These are phyloP conservation scores for Pleomassaria siparia DNA, from an alignment of 2,329 filamentous ascomycete genomes.

Conservation along the genomic window DNA sequence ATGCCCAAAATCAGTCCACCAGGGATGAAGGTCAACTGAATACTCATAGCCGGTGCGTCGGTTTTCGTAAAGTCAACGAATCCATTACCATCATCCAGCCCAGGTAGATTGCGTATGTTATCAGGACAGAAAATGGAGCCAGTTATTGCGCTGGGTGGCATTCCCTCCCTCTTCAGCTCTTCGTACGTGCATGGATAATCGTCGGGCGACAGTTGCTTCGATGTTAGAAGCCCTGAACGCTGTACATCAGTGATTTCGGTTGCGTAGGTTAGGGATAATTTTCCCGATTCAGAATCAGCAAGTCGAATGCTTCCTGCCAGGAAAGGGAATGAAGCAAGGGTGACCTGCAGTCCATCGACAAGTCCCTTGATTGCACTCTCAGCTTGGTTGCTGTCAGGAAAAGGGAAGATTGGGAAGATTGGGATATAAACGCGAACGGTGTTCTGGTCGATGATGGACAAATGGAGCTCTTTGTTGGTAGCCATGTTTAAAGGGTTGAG, in stretches of 20 bases:
- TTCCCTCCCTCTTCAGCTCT: constrained; percentile 31
- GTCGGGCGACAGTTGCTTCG: constrained; percentile 25
- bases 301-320: constrained; percentile 34
- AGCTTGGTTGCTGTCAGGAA: constrained; percentile 27
- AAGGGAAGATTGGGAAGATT: constrained; percentile 34
- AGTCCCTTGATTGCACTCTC: constrained; percentile 31
- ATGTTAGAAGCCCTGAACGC: constrained; percentile 19
- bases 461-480: constrained; percentile 27
- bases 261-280: constrained; percentile 30
- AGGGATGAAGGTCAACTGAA: constrained; percentile 38
- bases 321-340: constrained; percentile 30
- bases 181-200: constrained; percentile 30
- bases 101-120: constrained; percentile 28
- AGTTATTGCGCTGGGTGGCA: constrained; percentile 36
- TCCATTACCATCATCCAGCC: constrained; percentile 28
- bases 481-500: constrained; percentile 13
- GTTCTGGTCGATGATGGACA: constrained; percentile 35
- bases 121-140: constrained; percentile 33
- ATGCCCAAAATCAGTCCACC: constrained; percentile 39
- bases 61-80: constrained; percentile 26
- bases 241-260: constrained; percentile 18
- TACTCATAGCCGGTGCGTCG: constrained; percentile 31
- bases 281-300: constrained; percentile 24
- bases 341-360: constrained; percentile 22
- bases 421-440: constrained; percentile 36